phyloP scores from a whole-genome alignment of 305 asterid species.

The Solanum hybrid region DNA sequence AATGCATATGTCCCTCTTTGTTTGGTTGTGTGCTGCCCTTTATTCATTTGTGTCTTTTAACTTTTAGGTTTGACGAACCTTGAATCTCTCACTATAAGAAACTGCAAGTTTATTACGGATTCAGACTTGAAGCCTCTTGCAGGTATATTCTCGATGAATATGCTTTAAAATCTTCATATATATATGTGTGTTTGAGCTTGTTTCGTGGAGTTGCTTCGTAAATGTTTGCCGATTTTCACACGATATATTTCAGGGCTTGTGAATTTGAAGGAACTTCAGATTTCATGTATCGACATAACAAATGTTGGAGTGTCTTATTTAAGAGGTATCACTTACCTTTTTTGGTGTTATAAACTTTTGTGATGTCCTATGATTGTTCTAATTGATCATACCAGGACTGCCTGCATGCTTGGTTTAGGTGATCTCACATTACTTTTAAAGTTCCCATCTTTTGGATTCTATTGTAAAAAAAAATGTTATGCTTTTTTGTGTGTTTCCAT shows the following conservation, averaged over 20 bases:
- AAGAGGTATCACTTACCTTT: slow-evolving; percentile 1
- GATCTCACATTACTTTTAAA: neutral
- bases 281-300: slow-evolving; percentile 3
- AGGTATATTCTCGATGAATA: slow-evolving; percentile 28
- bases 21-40: neutral
- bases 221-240: neutral
- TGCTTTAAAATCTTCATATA: neutral
- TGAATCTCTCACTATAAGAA: slow-evolving; percentile 68
- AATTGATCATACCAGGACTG: neutral
- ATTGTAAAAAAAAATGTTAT: neutral
- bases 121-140: slow-evolving; percentile 73
- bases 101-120: slow-evolving; percentile 80
- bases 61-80: slow-evolving; percentile 63
- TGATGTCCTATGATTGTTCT: neutral
- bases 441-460: neutral
- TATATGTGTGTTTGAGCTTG: neutral
- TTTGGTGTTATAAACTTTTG: neutral
- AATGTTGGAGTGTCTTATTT: slow-evolving; percentile 10
- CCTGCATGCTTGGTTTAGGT: neutral
- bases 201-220: neutral
- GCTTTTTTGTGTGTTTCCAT: neutral
- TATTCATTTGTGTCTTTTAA: neutral
- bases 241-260: neutral
- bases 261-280: slow-evolving; percentile 12
- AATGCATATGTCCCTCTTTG: neutral